Evolutionary conservation across 805 yeast species (phyloP), one percentile per base, ranked within the genome.

Genomic region (Lachancea sp.): DNA sequence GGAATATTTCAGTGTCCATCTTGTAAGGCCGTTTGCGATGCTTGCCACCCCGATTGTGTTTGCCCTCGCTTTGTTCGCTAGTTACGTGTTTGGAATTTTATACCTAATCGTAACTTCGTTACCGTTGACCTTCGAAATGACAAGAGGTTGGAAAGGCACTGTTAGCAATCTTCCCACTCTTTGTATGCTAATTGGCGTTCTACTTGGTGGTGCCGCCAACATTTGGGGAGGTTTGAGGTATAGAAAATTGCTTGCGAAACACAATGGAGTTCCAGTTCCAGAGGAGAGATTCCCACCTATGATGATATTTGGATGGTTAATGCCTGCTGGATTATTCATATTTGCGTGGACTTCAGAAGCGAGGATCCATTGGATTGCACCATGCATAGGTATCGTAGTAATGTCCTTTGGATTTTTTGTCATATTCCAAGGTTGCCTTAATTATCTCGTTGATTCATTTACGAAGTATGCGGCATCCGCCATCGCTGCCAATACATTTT

Each of bases 381-480:
- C 80, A 18, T 67, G 73, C 47, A 57, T 74, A 69, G 76, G 4
- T 77, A 77, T n/a, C 51, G 72, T 19, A 73, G 75, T 2, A 71
- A 73, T 56, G 80, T 80, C 8, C 58, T 71, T 43, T 79, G 79
- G 4, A 74, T 75, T 59, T 64, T 65, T 44, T 51, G 64, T 53
- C 59, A 29, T 29, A 76, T 16, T 77, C 78, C 64, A 78, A 79
- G 56, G 76, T 83, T 7, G 83, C 83, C 8, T 78, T 61, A 80
- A 79, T 59, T 75, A 75, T 53, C 67, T 75, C 38, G 79, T 75
- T 12, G 80, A 75, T 52, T 74, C 80, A 0, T 75, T 75, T 50
- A 79, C 74, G 51, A 79, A 75, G 54, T 75, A 73, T 50, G 80
- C 80, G 2, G 79, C 80, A 3, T 71, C 77, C 8, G 79, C 72